Conservation (phyloP, 2,329 filamentous ascomycete genomes). For the Grosmannia serpens region DNA sequence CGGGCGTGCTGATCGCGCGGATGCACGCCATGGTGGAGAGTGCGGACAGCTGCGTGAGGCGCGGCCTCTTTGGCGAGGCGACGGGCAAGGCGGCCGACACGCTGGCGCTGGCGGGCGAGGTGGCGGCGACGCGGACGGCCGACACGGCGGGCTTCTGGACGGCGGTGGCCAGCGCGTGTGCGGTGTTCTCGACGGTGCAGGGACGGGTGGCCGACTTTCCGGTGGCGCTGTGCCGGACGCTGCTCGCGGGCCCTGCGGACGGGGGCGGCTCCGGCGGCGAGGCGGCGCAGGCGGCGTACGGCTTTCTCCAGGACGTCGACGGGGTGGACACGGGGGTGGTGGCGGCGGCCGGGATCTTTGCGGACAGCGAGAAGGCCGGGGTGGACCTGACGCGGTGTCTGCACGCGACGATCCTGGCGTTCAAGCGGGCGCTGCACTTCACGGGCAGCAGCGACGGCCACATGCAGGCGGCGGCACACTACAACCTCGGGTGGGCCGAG, state of each 20-base stretch:
- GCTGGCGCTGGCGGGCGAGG: conserved; percentile 53
- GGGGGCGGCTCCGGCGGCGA: conserved; percentile 20
- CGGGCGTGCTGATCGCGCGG: conserved; percentile 77
- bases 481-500: conserved; percentile 93
- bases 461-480: conserved; percentile 91
- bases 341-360: conserved; percentile 30
- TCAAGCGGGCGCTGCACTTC: conserved; percentile 74
- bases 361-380: conserved; percentile 34
- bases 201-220: conserved; percentile 55
- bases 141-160: conserved; percentile 88
- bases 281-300: conserved; percentile 38
- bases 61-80: conserved; percentile 77
- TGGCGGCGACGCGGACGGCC: conserved; percentile 47
- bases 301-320: conserved; percentile 59
- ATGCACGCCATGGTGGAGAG: conserved; percentile 82
- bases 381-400: conserved; percentile 48
- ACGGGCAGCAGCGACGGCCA: conserved; percentile 58
- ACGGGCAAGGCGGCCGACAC: conserved; percentile 57
- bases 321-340: conserved; percentile 37
- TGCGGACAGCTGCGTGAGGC: conserved; percentile 64
- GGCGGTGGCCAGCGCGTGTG: conserved; percentile 75
- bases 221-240: conserved; percentile 35
- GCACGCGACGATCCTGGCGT: conserved; percentile 66
- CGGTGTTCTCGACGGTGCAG: conserved; percentile 71
- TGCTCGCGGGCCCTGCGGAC: conserved; percentile 35